A percentile compares a stretch with the other conserved stretches of the same genome.
Conservation (phyloP, 768 basidiomycete species). For the Galerina marginata region DNA sequence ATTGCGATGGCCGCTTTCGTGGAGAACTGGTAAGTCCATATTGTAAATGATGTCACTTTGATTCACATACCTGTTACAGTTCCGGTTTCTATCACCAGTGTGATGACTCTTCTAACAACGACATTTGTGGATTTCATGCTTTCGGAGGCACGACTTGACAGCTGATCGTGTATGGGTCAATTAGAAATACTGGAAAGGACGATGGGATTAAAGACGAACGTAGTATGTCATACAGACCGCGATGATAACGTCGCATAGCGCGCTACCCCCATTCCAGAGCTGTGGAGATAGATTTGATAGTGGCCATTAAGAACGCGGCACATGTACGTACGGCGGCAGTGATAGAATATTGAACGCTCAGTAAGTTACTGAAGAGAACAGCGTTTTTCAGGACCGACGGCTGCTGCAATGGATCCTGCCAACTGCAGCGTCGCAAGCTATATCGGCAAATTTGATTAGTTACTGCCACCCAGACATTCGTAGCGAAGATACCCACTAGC, state of each 20-base stretch:
- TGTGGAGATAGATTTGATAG: neutral
- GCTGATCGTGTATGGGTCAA: neutral
- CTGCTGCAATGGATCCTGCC: conserved; percentile 9
- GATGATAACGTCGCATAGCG: conserved; percentile 23
- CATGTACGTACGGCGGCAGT: conserved; percentile 3
- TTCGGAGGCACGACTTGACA: neutral
- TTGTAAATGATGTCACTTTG: neutral
- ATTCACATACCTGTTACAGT: conserved; percentile 8
- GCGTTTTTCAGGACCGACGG: conserved; percentile 8
- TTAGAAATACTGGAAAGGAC: neutral
- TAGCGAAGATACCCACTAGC: no score
- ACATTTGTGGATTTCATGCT: conserved; percentile 7
- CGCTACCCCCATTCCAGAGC: conserved; percentile 26
- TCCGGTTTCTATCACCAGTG: conserved; percentile 13
- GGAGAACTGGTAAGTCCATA: neutral
- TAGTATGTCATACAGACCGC: conserved; percentile 26
- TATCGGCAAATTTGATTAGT: no score
- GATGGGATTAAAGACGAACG: conserved; percentile 7
- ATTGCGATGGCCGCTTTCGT: neutral
- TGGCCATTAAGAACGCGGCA: neutral
- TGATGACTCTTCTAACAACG: conserved; percentile 3
- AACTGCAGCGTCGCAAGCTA: conserved; percentile 13
- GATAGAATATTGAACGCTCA: conserved; percentile 4
- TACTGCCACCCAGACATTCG: no score
- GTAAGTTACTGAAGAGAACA: neutral